Evolutionary conservation across 1,139 yeast genomes (phyloP).

Genomic region (Saccharomyces hybrid): DNA sequence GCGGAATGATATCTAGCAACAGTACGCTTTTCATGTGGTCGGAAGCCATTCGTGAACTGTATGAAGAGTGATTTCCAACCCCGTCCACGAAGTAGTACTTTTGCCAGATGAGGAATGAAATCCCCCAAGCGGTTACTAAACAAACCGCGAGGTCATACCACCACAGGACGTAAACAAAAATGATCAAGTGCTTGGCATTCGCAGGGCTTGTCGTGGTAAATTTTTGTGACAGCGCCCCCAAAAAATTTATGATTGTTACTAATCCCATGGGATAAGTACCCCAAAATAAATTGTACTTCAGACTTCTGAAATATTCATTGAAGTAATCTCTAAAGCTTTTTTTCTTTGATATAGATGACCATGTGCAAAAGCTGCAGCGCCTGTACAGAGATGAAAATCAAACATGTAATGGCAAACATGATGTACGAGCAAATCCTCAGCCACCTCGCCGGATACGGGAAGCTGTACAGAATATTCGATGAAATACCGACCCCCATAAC

Average conservation of each 20-base stretch:
- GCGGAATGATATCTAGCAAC: conserved; percentile 64
- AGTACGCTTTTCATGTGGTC: conserved; percentile 17
- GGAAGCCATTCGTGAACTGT: conserved; percentile 11
- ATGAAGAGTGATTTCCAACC: conserved; percentile 36
- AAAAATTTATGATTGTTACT: conserved; percentile 51
- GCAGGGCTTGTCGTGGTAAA: conserved; percentile 15
- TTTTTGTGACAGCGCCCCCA: conserved; percentile 36
- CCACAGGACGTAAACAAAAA: conserved; percentile 55
- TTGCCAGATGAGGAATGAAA: conserved; percentile 42
- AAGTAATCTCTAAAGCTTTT: conserved; percentile 13
- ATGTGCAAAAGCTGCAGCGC: conserved; percentile 23
- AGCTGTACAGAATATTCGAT: conserved; percentile 48
- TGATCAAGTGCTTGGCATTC: conserved; percentile 31
- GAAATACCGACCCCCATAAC: conserved; percentile 85
- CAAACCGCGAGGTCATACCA: conserved; percentile 54
- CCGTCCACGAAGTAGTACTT: conserved; percentile 23
- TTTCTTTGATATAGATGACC: conserved; percentile 8
- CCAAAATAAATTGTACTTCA: conserved; percentile 50
- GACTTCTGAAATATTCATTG: conserved; percentile 29
- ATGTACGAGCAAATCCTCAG: conserved; percentile 49
- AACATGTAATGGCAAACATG: conserved; percentile 48
- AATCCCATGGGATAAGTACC: conserved; percentile 79
- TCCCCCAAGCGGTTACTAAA: conserved; percentile 50
- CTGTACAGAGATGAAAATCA: conserved; percentile 40
- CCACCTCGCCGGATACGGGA: conserved; percentile 62